Evolutionary conservation across 306 rosid genomes (phyloP), one percentile per base, ranked within the genome.

Genomic region (Dryas drummondii): DNA sequence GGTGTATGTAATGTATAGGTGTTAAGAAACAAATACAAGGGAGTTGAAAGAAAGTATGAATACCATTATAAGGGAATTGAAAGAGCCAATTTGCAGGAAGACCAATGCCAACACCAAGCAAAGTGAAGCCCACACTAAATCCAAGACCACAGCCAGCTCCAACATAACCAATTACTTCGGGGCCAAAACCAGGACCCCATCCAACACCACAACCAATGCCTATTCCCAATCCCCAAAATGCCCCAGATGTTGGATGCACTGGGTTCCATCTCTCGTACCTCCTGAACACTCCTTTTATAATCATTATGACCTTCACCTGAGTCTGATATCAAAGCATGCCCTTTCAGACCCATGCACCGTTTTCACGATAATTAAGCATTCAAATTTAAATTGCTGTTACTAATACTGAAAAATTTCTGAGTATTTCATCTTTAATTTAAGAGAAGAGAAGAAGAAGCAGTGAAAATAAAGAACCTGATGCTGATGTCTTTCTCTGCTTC

Each of bases 121-220:
- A 55, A 69, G 97, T 94, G 68, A 94, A 62, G 16, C 98, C 98
- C 32, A 94, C 96, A 78, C 87, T 87, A 68, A 94, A 94, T 48
- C 98, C 98, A 76, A 91, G 37, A 56, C 98, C 98, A 78, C 98
- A 94, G 60, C 98, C 98, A 73, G 98, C 88, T 74, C 98, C 98
- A 76, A 94, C 98, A 80, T 89, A 88, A 15, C 97, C 97, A 53
- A 94, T 40, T 57, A 89, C 98, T 68, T 94, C 97, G 83, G 98
- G 94, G 62, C 98, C 98, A 87, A 94, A 94, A 49, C 98, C 98
- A 76, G 98, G 98, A 71, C 98, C 98, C 98, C 98, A 94, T 79
- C 98, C 98, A 58, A 94, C 84, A 15, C 98, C 98, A 83, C 98
- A 94, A 64, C 98, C 98, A 67, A 91, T 61, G 32, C 98, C 98